Conservation (phyloP, 805 yeast genomes). For the Lachancea meyersii region DNA sequence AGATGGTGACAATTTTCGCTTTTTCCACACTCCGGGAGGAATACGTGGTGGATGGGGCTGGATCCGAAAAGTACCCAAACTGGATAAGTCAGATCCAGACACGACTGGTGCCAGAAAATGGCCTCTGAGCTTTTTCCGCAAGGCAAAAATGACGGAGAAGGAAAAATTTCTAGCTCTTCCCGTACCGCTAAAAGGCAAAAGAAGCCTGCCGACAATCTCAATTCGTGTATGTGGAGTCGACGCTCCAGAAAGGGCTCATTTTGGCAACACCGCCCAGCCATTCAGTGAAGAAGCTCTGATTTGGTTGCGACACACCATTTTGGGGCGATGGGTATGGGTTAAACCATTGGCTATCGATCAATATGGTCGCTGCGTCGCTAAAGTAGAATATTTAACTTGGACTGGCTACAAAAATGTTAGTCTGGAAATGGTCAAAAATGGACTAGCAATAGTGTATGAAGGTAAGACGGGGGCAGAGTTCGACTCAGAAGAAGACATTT, state of each 20-base stretch:
- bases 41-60: constrained; percentile 86
- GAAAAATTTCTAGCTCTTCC: constrained; percentile 23
- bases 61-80: constrained; percentile 61
- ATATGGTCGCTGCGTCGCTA: constrained; percentile 81
- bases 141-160: constrained; percentile 10
- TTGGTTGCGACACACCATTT: constrained; percentile 64
- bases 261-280: constrained; percentile 90
- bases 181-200: constrained; percentile 26
- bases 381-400: constrained; percentile 49
- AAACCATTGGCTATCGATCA: constrained; percentile 82
- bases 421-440: constrained; percentile 76
- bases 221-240: constrained; percentile 88
- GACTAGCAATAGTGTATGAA: constrained; percentile 85
- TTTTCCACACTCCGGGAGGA: constrained; percentile 94
- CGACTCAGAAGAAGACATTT: constrained; percentile 64
- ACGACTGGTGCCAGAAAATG: neutral
- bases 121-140: neutral
- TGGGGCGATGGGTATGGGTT: constrained; percentile 64
- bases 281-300: constrained; percentile 73
- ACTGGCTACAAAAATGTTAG: constrained; percentile 76
- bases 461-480: constrained; percentile 76
- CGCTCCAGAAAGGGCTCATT: constrained; percentile 94
- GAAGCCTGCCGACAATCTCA: constrained; percentile 51
- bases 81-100: constrained; percentile 20
- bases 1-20: constrained; percentile 91